A percentile compares a stretch with the other conserved stretches of the same genome.
phyloP scores from a whole-genome alignment of 371 early-diverging fungal species.

The Apophysomyces variabilis region DNA sequence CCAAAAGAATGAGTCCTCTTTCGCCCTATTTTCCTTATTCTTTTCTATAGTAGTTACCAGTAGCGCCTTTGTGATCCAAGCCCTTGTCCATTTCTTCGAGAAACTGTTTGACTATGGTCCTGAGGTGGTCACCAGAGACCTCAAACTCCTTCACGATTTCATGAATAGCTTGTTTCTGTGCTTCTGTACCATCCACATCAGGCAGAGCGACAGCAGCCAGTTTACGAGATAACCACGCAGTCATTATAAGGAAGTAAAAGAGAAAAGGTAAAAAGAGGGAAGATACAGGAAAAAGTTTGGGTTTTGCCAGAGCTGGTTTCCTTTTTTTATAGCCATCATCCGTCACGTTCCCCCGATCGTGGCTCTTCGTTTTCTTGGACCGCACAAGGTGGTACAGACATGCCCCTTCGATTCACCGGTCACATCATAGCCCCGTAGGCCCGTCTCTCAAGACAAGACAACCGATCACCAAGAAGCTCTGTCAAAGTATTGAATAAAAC shows the following conservation, averaged over 20 bases:
- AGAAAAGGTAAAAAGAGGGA: background rate
- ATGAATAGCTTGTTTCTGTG: background rate
- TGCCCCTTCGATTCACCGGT: no score
- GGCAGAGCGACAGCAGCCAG: slow-evolving; percentile 1
- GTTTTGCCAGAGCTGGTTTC: background rate
- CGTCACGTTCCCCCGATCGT: no score
- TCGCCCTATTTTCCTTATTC: no score
- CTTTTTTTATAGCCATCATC: background rate
- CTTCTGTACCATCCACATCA: slow-evolving; percentile 3
- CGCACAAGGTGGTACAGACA: no score
- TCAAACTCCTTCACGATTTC: slow-evolving; percentile 51
- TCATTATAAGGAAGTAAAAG: slow-evolving; percentile 1
- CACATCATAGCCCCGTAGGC: no score
- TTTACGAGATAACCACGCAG: slow-evolving; percentile 6
- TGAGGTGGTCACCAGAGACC: slow-evolving; percentile 58
- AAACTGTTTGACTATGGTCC: slow-evolving; percentile 67
- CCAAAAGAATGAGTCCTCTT: no score
- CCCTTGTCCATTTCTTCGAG: slow-evolving; percentile 78
- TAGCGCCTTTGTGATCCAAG: slow-evolving; percentile 61
- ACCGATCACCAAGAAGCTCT: no score
- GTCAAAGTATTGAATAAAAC: no score
- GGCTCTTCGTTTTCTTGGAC: no score
- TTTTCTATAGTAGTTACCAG: slow-evolving; percentile 24
- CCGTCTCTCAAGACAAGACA: no score
- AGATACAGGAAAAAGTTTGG: slow-evolving; percentile 1